Percentiles rank a stretch among this genome's conserved stretches.
Evolutionary conservation across 768 basidiomycete genomes (phyloP).

Genomic region (Favolaschia claudopus): DNA sequence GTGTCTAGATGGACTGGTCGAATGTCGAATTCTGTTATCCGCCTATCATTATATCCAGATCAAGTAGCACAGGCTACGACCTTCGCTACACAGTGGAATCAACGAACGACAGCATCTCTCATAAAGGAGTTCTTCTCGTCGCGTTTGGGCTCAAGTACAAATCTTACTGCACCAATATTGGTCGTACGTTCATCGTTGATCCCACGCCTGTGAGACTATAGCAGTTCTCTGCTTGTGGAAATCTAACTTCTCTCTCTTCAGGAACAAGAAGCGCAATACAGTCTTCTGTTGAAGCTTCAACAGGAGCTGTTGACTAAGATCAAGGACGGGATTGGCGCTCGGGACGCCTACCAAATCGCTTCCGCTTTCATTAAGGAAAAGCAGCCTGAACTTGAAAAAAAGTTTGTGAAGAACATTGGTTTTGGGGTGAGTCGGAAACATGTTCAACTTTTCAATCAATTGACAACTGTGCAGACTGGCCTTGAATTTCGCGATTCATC

Average conservation of each 20-base stretch:
- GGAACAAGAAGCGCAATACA: conserved; percentile 93
- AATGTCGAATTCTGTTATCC: conserved; percentile 93
- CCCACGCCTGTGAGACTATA: conserved; percentile 71
- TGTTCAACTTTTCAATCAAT: neutral
- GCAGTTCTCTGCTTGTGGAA: neutral
- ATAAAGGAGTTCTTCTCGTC: conserved; percentile 88
- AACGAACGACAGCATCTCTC: conserved; percentile 80
- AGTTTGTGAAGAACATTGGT: conserved; percentile 89
- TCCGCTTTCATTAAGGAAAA: conserved; percentile 75
- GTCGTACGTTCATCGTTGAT: conserved; percentile 94
- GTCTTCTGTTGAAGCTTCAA: conserved; percentile 79
- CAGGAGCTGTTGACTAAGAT: conserved; percentile 75
- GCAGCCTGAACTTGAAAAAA: conserved; percentile 81
- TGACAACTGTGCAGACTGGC: conserved; percentile 69
- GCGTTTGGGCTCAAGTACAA: conserved; percentile 92
- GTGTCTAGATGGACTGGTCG: conserved; percentile 81
- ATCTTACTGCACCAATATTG: conserved; percentile 91
- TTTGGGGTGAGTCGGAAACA: conserved; percentile 70
- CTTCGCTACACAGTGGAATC: conserved; percentile 88
- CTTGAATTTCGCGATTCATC: conserved; percentile 93
- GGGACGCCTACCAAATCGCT: conserved; percentile 86
- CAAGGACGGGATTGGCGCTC: conserved; percentile 77
- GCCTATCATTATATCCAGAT: conserved; percentile 94
- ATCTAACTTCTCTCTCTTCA: conserved; percentile 39
- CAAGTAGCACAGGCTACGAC: conserved; percentile 86